phyloP scores from a whole-genome alignment of 768 basidiomycete genomes.

The Neoboletus subvelutipes region DNA sequence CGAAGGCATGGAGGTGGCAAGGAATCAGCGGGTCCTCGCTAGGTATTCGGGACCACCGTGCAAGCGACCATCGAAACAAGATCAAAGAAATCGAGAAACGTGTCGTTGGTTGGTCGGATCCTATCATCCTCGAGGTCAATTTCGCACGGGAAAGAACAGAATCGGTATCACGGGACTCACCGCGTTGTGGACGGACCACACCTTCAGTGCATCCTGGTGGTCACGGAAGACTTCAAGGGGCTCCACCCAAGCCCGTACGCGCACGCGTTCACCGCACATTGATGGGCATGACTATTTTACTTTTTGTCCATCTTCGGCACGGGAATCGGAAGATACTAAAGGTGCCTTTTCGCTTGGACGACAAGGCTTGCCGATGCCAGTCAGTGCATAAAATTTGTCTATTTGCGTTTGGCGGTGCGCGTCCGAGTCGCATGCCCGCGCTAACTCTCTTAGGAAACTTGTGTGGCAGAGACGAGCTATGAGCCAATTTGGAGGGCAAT shows the following conservation, averaged over 20 bases:
- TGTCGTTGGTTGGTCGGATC: not conserved
- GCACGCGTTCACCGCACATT: not conserved
- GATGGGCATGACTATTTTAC: not conserved
- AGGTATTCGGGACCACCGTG: not conserved
- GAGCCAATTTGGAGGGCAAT: not conserved
- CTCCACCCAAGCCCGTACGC: not conserved
- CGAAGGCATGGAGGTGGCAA: not conserved
- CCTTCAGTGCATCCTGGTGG: not conserved
- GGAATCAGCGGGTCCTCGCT: not conserved
- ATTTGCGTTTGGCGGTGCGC: not conserved
- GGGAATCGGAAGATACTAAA: not conserved
- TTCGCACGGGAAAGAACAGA: not conserved
- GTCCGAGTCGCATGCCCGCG: not conserved
- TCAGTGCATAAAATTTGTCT: not conserved
- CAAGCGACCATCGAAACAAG: not conserved
- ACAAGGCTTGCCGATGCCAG: not conserved
- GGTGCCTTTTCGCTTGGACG: conserved; percentile 4
- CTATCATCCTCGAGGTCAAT: not conserved
- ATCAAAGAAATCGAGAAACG: not conserved
- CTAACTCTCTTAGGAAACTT: not conserved
- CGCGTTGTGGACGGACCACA: not conserved
- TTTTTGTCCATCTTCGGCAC: not conserved
- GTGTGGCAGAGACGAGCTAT: not conserved
- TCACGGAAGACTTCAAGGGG: not conserved
- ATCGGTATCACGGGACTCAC: not conserved